Base-by-base conservation (phyloP, 2,329 filamentous ascomycete species). In the Alternaria viburni region DNA sequence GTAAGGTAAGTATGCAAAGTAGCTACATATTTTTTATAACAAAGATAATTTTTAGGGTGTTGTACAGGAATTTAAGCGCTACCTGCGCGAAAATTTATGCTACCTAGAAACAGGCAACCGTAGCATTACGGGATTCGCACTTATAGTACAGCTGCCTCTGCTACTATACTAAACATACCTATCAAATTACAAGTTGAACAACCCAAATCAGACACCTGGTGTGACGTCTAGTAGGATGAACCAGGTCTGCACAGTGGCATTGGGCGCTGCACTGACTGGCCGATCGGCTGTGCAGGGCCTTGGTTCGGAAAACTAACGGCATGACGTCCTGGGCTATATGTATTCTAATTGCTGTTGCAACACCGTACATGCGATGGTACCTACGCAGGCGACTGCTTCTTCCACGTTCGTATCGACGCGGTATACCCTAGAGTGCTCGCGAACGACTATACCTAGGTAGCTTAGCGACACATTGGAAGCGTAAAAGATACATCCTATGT, bases 211-310 rank as follows among this genome's bases (percentile, higher is more conserved):
- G n/a, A n/a, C n/a, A n/a, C n/a, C n/a, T n/a, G n/a, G n/a, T 50
- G 59, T 61, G 59, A 61, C 59, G 59, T 61, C 21, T 26, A 17
- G 23, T 26, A 19, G 23, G 30, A 51, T 51, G 49, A 23, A 51
- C 32, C 21, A 32, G 28, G 49, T 11, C 5, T 51, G 49, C 26
- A 21, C n/a, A 50, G 17, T 49, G 54, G 50, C 50, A 60, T 55
- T 44, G 58, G 41, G 59, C 51, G 25, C 21, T n/a, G n/a, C n/a
- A n/a, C n/a, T n/a, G n/a, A n/a, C 25, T 57, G 45, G 25, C 17
- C 54, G 59, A 23, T 52, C 52, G 52, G 23, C 52, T 7, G 45
- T 56, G 13, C 45, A 47, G 2, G 23, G 43, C 26, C 32, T 41
- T 21, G 13, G 32, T 43, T 58, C 56, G 6, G 56, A 21, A 8